These are phyloP conservation scores for Pezicula rhizophila DNA, from an alignment of 2,329 filamentous ascomycete species.

Conservation along the genomic window DNA sequence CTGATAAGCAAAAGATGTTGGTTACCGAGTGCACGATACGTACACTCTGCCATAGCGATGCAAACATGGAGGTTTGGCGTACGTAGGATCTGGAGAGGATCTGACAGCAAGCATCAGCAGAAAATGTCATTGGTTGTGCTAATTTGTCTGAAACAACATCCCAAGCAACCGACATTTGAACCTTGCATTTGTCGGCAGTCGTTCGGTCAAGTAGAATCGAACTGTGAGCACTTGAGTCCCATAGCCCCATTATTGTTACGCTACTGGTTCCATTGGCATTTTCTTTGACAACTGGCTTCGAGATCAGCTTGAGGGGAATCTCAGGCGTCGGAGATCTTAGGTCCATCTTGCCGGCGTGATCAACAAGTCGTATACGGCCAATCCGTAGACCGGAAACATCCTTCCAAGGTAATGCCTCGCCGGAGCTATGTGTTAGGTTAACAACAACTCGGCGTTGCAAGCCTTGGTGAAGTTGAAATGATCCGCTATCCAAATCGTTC, in stretches of 20 bases:
- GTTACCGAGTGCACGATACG: slow-evolving; percentile 83
- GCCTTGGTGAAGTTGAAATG: slow-evolving; percentile 92
- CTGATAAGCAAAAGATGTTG: slow-evolving; percentile 77
- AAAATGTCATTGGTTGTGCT: slow-evolving; percentile 83
- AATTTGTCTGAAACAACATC: slow-evolving; percentile 78
- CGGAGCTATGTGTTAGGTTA: slow-evolving; percentile 85
- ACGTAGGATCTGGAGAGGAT: slow-evolving; percentile 80
- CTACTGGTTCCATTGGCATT: slow-evolving; percentile 88
- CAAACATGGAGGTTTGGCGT: slow-evolving; percentile 80
- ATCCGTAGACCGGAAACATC: slow-evolving; percentile 72
- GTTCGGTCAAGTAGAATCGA: slow-evolving; percentile 91
- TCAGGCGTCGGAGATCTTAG: slow-evolving; percentile 67
- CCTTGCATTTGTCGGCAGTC: slow-evolving; percentile 85
- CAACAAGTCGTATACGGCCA: slow-evolving; percentile 75
- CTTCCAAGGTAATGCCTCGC: slow-evolving; percentile 82
- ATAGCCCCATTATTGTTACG: slow-evolving; percentile 83
- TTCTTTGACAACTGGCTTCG: slow-evolving; percentile 71
- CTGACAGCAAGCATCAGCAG: slow-evolving; percentile 73
- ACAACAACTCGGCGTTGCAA: slow-evolving; percentile 83
- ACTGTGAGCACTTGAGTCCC: slow-evolving; percentile 91
- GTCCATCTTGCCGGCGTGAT: slow-evolving; percentile 79
- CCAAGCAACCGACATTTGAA: slow-evolving; percentile 84
- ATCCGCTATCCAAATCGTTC: slow-evolving; percentile 76
- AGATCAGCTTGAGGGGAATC: slow-evolving; percentile 69
- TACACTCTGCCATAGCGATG: slow-evolving; percentile 77